Evolutionary conservation across 441 rosid genomes (phyloP).

Genomic region (Pelargonium fulgidum): DNA sequence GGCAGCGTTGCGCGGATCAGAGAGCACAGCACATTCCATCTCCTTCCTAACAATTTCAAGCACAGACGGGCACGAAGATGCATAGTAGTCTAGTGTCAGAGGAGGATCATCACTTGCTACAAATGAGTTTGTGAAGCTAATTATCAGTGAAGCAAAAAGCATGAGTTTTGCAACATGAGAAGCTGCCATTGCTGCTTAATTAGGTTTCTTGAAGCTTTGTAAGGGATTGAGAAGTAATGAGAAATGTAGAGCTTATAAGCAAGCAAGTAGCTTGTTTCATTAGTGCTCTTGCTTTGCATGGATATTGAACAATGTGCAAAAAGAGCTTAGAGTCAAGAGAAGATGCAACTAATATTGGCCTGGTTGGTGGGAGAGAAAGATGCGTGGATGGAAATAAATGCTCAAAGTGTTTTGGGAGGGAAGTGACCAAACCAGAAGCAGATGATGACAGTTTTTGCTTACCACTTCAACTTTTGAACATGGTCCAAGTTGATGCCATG

Average conservation of each 20-base stretch:
- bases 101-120: conserved; percentile 46
- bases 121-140: too few relatives aligned
- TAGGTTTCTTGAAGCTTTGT: conserved; percentile 14
- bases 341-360: conserved; percentile 70
- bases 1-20: conserved; percentile 82
- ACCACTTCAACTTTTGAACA: conserved; percentile 8
- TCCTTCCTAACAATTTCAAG: conserved; percentile 58
- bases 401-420: conserved; percentile 14
- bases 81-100: conserved; percentile 60
- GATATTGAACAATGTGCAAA: conserved; percentile 30
- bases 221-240: conserved; percentile 24
- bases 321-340: conserved; percentile 46
- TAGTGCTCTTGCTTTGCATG: conserved; percentile 15
- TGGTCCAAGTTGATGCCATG: not conserved
- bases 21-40: conserved; percentile 68
- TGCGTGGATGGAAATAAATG: conserved; percentile 8
- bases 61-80: conserved; percentile 53
- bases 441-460: conserved; percentile 22
- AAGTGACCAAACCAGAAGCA: conserved; percentile 30
- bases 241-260: conserved; percentile 7
- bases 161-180: conserved; percentile 12
- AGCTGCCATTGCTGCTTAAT: conserved; percentile 26
- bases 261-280: not conserved
- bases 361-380: conserved; percentile 43
- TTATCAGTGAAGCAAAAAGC: conserved; percentile 18